Evolutionary conservation across 495 filamentous ascomycete species (phyloP).

Genomic region (Corynascus novoguineensis): DNA sequence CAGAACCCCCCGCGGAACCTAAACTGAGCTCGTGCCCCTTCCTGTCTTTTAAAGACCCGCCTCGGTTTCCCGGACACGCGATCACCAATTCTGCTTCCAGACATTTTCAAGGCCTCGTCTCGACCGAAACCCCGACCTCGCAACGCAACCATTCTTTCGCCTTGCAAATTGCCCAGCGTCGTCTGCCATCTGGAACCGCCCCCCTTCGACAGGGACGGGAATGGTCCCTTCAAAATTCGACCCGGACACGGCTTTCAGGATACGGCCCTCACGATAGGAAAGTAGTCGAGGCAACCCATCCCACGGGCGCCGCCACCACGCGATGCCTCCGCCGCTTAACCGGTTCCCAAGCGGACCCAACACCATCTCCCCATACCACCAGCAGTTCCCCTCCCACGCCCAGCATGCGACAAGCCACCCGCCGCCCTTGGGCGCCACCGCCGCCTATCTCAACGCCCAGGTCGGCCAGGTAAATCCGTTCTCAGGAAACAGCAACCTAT

Average conservation of each 20-base stretch:
- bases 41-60: background rate
- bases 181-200: background rate
- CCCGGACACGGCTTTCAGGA: slow-evolving; percentile 15
- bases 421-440: slow-evolving; percentile 33
- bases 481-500: slow-evolving; percentile 51
- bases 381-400: slow-evolving; percentile 42
- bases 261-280: slow-evolving; percentile 16
- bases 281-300: background rate
- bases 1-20: background rate
- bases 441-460: slow-evolving; percentile 47
- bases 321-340: slow-evolving; percentile 33
- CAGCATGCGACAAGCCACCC: slow-evolving; percentile 41
- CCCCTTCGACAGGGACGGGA: slow-evolving; percentile 9
- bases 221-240: slow-evolving; percentile 18
- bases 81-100: background rate
- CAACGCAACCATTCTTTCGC: background rate
- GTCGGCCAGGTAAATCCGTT: slow-evolving; percentile 67
- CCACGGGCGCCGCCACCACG: slow-evolving; percentile 14
- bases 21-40: background rate
- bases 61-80: background rate
- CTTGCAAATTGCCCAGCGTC: slow-evolving; percentile 2
- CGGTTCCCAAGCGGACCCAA: slow-evolving; percentile 33
- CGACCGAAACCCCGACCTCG: background rate
- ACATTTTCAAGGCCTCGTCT: background rate
- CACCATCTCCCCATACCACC: slow-evolving; percentile 41